Base-by-base conservation (phyloP, 2,329 filamentous ascomycete species). In the Sphaerulina musiva region DNA sequence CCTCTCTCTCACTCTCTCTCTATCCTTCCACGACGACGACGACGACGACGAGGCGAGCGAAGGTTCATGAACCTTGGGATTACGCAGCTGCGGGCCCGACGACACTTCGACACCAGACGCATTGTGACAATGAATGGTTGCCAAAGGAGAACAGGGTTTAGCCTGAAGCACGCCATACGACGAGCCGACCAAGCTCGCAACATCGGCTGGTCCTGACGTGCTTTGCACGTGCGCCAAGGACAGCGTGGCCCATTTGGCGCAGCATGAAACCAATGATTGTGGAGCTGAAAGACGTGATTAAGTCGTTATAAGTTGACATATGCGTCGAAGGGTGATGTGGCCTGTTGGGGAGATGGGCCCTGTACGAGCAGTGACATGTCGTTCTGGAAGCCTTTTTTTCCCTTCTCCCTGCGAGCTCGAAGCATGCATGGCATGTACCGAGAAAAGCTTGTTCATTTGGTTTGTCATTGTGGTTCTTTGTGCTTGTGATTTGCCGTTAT, bases 81-180 rank as follows among this genome's bases (percentile, higher is more conserved):
- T 53, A 47, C 51, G 51, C 44, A 53, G 51, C 23, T 51, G 48
- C 42, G 48, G 48, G 48, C 46, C 48, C 42, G 34, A 51, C n/a
- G n/a, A n/a, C n/a, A n/a, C n/a, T n/a, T n/a, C 48, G 17, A 46
- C 48, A 29, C 48, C 45, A 23, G n/a, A 17, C 45, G 43, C 44
- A 29, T 43, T 20, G 42, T 20, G 42, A 17, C 23, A n/a, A 53
- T 53, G 44, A 38, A 2, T 20, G 3, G 47, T 44, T 53, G 12
- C 43, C 14, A n/a, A 38, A 38, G 26, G 51, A 44, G 29, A 50
- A 48, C 40, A 46, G 20, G 54, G 54, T 49, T 56, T 56, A 56
- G 54, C 54, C 36, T 53, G 17, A 23, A 56, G 54, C 54, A 56
- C 54, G 54, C 54, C 41, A 56, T 56, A 44, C 47, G 46, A 54